phyloP scores from a whole-genome alignment of 2,329 filamentous ascomycete genomes.

The Phaeosphaeriaceae sp. region DNA sequence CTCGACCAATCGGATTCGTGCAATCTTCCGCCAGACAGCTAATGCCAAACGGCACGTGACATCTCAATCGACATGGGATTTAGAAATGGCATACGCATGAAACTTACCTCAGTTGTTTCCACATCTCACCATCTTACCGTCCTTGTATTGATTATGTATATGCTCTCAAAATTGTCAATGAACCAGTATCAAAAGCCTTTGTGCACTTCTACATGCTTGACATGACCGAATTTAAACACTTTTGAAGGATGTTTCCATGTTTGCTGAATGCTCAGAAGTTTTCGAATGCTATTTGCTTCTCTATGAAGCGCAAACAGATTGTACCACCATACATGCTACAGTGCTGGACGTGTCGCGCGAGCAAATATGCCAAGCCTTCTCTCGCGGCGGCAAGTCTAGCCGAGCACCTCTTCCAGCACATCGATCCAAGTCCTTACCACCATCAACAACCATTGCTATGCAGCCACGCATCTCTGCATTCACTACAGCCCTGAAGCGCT shows the following conservation, averaged over 20 bases:
- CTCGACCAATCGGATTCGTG: neutral
- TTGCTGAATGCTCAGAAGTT: no score
- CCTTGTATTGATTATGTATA: no score
- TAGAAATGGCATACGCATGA: neutral
- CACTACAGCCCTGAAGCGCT: slow-evolving; percentile 25
- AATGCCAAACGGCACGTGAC: slow-evolving; percentile 16
- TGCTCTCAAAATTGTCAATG: neutral
- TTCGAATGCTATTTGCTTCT: neutral
- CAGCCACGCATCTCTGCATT: slow-evolving; percentile 31
- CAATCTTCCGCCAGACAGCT: neutral
- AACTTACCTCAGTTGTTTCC: neutral
- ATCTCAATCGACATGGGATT: neutral
- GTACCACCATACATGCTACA: neutral
- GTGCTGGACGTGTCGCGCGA: neutral
- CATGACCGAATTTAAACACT: neutral
- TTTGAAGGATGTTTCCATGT: no score
- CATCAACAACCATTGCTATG: slow-evolving; percentile 32
- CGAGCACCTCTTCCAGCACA: slow-evolving; percentile 21
- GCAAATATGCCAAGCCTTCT: slow-evolving; percentile 20
- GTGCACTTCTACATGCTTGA: neutral
- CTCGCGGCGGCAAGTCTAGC: slow-evolving; percentile 25
- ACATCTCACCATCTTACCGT: no score
- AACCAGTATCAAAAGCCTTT: neutral
- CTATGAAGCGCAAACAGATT: neutral
- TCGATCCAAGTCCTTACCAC: slow-evolving; percentile 3